Percentiles rank a stretch among this genome's conserved stretches.
Conservation (phyloP, 148 eudicot species). For the Diospyros kaki region DNA sequence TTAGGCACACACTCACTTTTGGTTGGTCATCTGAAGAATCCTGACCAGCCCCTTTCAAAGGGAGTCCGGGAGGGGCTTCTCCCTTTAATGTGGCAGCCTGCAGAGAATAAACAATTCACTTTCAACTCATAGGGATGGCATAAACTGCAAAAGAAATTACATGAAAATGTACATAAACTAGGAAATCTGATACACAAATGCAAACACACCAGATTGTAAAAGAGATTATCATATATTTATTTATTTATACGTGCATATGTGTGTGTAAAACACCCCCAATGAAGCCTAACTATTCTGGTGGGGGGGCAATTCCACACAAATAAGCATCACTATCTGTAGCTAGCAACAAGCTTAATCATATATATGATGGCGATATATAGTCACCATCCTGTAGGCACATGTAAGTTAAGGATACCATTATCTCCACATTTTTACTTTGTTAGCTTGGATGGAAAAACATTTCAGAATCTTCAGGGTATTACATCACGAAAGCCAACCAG, state of each 20-base stretch:
- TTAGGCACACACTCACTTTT: slow-evolving; percentile 42
- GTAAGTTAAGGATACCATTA: too few relatives aligned
- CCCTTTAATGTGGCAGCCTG: slow-evolving; percentile 99
- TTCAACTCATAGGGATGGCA: slow-evolving; percentile 1
- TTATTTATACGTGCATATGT: too few relatives aligned
- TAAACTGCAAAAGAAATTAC: slow-evolving; percentile 2
- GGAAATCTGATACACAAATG: neutral
- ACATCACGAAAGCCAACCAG: neutral
- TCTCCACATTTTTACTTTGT: too few relatives aligned
- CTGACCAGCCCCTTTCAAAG: slow-evolving; percentile 92
- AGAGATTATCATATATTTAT: too few relatives aligned
- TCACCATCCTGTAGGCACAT: neutral
- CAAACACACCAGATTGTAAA: neutral
- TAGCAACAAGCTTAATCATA: neutral
- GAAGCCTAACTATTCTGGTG: neutral
- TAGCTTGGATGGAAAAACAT: too few relatives aligned
- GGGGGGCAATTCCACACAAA: neutral
- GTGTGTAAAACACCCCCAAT: neutral
- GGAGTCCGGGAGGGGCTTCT: slow-evolving; percentile 95
- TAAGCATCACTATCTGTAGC: neutral
- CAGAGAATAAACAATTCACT: neutral
- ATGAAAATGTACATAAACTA: neutral
- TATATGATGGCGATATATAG: neutral
- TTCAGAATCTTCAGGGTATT: neutral
- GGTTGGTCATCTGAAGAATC: slow-evolving; percentile 81